Conservation (phyloP, 345 rosid genomes). For the Eutrema japonicum region DNA sequence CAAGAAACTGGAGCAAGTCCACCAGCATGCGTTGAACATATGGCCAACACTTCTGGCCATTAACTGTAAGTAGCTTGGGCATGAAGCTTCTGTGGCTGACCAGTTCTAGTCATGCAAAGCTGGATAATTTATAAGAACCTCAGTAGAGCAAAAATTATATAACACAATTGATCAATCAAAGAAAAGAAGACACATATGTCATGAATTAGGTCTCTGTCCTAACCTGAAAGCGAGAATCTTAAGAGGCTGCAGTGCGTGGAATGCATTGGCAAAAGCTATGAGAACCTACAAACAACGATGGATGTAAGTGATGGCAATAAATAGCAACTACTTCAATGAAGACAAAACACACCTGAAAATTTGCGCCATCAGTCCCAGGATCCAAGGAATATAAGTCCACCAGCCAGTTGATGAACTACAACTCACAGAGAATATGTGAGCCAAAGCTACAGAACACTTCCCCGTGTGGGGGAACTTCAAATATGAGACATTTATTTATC, state of each 20-base stretch:
- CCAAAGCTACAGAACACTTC: constrained; percentile 43
- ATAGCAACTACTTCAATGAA: constrained; percentile 19
- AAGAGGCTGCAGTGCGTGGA: constrained; percentile 88
- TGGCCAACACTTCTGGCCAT: constrained; percentile 96
- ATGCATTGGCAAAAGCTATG: constrained; percentile 82
- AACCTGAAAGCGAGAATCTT: constrained; percentile 96
- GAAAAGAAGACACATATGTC: constrained; percentile 6
- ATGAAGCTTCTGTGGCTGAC: constrained; percentile 96
- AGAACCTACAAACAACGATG: constrained; percentile 62
- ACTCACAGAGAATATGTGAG: constrained; percentile 44
- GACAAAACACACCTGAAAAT: background rate
- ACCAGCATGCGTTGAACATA: constrained; percentile 85
- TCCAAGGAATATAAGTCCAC: no score
- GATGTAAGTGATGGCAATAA: constrained; percentile 31
- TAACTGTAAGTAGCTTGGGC: constrained; percentile 89
- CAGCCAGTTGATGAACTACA: background rate
- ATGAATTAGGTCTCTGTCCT: constrained; percentile 29
- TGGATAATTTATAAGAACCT: constrained; percentile 41
- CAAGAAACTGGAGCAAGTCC: constrained; percentile 91
- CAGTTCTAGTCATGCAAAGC: constrained; percentile 98
- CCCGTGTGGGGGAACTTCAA: constrained; percentile 45
- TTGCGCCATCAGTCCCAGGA: no score
- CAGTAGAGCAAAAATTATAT: constrained; percentile 3
- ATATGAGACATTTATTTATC: constrained; percentile 58
- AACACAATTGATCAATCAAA: background rate